Evolutionary conservation across 495 filamentous ascomycete species (phyloP).

Genomic region (Cairneyella variabilis): DNA sequence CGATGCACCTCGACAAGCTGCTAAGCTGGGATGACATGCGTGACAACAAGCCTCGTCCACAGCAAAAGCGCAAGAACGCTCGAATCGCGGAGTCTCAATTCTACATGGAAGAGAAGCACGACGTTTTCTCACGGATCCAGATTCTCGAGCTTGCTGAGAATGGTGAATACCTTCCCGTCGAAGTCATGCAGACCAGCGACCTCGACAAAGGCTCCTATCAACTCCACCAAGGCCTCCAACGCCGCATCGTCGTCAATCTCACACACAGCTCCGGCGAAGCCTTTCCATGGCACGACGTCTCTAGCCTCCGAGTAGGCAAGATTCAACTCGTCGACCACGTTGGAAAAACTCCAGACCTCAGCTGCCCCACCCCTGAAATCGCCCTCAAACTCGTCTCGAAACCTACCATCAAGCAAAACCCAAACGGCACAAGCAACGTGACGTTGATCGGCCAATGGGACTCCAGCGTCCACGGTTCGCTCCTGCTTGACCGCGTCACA

Average conservation of each 20-base stretch:
- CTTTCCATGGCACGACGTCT: slow-evolving; percentile 81
- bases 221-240: slow-evolving; percentile 90
- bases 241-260: slow-evolving; percentile 79
- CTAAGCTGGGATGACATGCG: slow-evolving; percentile 99
- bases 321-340: slow-evolving; percentile 79
- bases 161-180: slow-evolving; percentile 87
- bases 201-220: slow-evolving; percentile 87
- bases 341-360: slow-evolving; percentile 78
- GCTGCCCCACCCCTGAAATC: slow-evolving; percentile 66
- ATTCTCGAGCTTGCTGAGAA: slow-evolving; percentile 87
- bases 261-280: slow-evolving; percentile 86
- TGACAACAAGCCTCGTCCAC: slow-evolving; percentile 54
- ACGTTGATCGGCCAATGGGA: slow-evolving; percentile 92
- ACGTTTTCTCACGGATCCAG: slow-evolving; percentile 82
- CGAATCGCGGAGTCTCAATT: slow-evolving; percentile 88
- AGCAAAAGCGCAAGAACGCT: slow-evolving; percentile 60
- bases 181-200: slow-evolving; percentile 80
- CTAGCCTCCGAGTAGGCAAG: slow-evolving; percentile 67
- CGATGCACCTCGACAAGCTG: slow-evolving; percentile 95
- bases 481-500: slow-evolving; percentile 84
- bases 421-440: slow-evolving; percentile 87
- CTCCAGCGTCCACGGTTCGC: slow-evolving; percentile 85
- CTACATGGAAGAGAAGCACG: slow-evolving; percentile 88
- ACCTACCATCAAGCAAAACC: slow-evolving; percentile 73
- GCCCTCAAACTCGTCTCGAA: slow-evolving; percentile 69